Percentiles rank a stretch among this genome's conserved stretches.
Conservation (phyloP, 371 early-diverging fungal species). For the Fennellomyces sp. region DNA sequence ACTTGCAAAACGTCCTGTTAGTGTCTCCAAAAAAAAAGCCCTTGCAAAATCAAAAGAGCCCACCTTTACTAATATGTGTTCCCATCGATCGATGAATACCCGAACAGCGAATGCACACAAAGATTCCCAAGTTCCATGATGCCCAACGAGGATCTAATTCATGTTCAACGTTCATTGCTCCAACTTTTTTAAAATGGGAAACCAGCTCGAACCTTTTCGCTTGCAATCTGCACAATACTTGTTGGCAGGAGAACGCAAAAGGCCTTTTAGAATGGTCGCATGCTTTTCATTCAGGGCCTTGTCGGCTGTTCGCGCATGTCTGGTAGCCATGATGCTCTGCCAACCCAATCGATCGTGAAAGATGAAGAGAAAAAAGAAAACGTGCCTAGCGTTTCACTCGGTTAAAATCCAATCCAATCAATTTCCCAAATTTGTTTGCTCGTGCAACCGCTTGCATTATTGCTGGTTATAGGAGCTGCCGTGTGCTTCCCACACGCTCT, state of each 20-base stretch:
- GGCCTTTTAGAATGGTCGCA: constrained; percentile 68
- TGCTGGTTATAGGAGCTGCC: neutral
- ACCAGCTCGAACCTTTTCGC: constrained; percentile 60
- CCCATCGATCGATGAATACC: constrained; percentile 88
- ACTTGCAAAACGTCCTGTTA: constrained; percentile 55
- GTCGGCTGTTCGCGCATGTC: constrained; percentile 74
- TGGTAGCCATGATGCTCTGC: constrained; percentile 66
- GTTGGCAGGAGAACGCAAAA: constrained; percentile 74
- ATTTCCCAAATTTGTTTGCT: neutral
- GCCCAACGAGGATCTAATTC: constrained; percentile 86
- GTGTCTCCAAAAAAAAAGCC: too few species aligned
- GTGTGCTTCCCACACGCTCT: too few species aligned
- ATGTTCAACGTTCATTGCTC: neutral
- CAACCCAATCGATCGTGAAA: neutral
- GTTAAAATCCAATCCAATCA: neutral
- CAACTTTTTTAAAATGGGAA: neutral
- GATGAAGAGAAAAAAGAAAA: neutral
- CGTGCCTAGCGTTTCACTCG: neutral
- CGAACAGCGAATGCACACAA: constrained; percentile 87
- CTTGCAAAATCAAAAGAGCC: neutral
- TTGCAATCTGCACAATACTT: constrained; percentile 83
- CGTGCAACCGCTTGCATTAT: neutral
- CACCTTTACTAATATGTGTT: constrained; percentile 86
- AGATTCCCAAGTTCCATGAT: constrained; percentile 85
- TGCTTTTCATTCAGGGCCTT: constrained; percentile 75